Base-by-base conservation (phyloP, 2,329 filamentous ascomycete species). In the Verticillium isaacii region DNA sequence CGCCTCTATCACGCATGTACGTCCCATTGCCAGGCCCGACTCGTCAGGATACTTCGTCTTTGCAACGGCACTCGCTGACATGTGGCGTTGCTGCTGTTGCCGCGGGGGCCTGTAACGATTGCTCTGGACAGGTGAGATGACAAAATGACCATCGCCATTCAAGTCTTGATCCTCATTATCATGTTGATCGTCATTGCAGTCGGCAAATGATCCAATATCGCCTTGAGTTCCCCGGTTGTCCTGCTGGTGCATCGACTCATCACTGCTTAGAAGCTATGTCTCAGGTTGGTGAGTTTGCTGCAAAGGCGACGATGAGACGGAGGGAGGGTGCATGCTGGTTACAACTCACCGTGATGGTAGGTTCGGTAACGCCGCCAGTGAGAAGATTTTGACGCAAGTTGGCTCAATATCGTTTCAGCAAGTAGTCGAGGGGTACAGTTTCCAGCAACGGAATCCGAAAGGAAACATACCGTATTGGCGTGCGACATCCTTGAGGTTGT, bases 401-500 rank as follows among this genome's bases (percentile, higher is more conserved):
- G n/a, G 69, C 79, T 81, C 32, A 7, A 32, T 15, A 67, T 29
- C 15, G 60, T 52, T 58, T 66, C 52, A 66, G 59, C 52, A 58
- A n/a, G 9, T 11, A 32, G 25, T 14, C 11, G 15, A 45, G 29
- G 5, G 29, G 29, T 29, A 29, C 5, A 29, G 5, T 29, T 29
- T 29, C 29, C 29, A 29, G 29, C 29, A 29, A 29, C 29, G 29
- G 29, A 29, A 5, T 29, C 29, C 5, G 29, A 29, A 29, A 29
- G 29, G 5, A 29, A 29, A 29, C 77, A 65, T 80, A 88, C 86
- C 77, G 69, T 86, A 88, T 72, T 87, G 80, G 63, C 75, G 78
- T 58, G 80, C 77, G 60, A 68, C 65, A 61, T 80, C 72, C 66
- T 87, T 78, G 63, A 92, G 78, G 57, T 72, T 73, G 58, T 88